A percentile compares a stretch with the other conserved stretches of the same genome.
Conservation (phyloP, 225 moss, liverwort and hornwort genomes). For the Lunularia cruciata region DNA sequence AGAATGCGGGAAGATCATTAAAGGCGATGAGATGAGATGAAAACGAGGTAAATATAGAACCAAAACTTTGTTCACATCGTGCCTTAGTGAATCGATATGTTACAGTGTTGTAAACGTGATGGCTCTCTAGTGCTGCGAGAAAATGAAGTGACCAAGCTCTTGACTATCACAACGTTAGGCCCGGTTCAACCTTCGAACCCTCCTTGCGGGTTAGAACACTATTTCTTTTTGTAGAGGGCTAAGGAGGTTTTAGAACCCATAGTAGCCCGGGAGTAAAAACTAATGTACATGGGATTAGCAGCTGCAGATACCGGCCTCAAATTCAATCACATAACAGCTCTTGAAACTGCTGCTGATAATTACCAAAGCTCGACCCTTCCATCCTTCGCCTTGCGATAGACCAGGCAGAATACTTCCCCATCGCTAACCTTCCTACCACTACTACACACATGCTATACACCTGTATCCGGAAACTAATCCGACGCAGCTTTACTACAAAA, state of each 20-base stretch:
- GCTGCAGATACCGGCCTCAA: slow-evolving; percentile 13
- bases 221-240: slow-evolving; percentile 5
- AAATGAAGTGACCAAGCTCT: not conserved
- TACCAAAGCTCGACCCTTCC: slow-evolving; percentile 1
- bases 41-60: no score
- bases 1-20: no score
- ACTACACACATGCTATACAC: slow-evolving; percentile 1
- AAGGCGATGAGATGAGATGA: no score
- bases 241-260: slow-evolving; percentile 8
- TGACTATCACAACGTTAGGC: not conserved
- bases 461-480: not conserved
- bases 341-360: not conserved
- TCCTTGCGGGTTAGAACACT: slow-evolving; percentile 9
- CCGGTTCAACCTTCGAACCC: not conserved
- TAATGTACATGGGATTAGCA: not conserved
- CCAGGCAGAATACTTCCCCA: not conserved
- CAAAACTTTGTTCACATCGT: slow-evolving; percentile 3
- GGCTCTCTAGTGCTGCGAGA: not conserved
- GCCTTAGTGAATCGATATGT: not conserved
- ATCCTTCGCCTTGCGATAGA: no score
- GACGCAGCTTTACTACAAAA: no score
- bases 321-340: slow-evolving; percentile 15
- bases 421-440: not conserved
- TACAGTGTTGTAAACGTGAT: not conserved
- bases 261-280: not conserved